Conservation (phyloP, 129 eudicot species). For the carrot (Daucus carota) region DNA sequence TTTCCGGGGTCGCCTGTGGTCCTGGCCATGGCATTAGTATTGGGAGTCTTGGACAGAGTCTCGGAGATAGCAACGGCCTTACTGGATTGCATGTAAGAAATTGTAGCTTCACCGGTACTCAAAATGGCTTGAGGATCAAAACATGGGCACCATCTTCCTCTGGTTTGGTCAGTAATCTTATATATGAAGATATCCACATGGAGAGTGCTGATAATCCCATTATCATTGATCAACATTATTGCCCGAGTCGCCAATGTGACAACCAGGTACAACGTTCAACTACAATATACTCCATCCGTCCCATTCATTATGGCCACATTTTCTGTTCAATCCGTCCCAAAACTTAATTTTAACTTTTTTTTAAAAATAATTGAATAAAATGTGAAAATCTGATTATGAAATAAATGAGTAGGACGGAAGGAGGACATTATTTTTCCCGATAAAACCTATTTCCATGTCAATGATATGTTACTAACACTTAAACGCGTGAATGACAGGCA, state of each 20-base stretch:
- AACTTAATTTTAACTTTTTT: too few species aligned
- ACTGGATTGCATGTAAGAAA: background rate
- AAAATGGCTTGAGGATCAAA: constrained; percentile 16
- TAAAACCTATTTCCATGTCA: background rate
- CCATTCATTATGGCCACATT: too few species aligned
- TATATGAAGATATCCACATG: background rate
- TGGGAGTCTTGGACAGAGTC: constrained; percentile 10
- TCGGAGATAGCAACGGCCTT: background rate
- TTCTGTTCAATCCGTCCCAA: too few species aligned
- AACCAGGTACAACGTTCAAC: background rate
- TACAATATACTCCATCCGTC: too few species aligned
- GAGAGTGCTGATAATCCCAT: constrained; percentile 3
- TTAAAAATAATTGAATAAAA: too few species aligned
- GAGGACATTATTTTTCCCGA: too few species aligned
- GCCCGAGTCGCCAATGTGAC: background rate
- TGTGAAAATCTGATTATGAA: too few species aligned
- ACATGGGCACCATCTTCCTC: constrained; percentile 7
- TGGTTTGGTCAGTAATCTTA: background rate
- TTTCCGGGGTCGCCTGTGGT: background rate
- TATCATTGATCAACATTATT: constrained; percentile 12
- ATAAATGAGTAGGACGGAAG: too few species aligned
- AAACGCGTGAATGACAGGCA: background rate
- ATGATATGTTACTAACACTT: background rate
- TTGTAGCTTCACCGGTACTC: background rate
- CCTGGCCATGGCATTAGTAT: constrained; percentile 25